Conservation (phyloP, 371 early-diverging fungal genomes). For the Phascolomyces articulosus region DNA sequence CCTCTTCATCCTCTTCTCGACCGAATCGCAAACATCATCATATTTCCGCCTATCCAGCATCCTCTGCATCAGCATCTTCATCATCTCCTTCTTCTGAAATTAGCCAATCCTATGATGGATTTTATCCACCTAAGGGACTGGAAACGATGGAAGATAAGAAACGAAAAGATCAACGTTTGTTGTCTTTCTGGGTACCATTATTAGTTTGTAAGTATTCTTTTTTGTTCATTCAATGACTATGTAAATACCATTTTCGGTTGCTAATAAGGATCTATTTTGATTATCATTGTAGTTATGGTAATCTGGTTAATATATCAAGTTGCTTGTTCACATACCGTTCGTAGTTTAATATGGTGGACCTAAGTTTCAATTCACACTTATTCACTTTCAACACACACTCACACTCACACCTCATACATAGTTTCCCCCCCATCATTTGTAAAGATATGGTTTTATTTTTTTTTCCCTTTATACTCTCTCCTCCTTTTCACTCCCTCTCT, state of each 20-base stretch:
- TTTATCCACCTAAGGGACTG: constrained; percentile 7
- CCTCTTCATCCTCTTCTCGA: not conserved
- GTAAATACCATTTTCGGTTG: too few species aligned
- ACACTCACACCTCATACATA: too few species aligned
- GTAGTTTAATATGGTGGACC: constrained; percentile 2
- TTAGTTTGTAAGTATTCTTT: constrained; percentile 41
- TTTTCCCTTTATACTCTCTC: too few species aligned
- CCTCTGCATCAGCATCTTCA: constrained; percentile 9
- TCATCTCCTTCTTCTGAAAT: constrained; percentile 9
- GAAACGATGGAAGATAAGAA: constrained; percentile 29
- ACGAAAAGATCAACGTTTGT: constrained; percentile 42
- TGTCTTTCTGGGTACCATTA: constrained; percentile 52
- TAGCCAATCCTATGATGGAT: constrained; percentile 15
- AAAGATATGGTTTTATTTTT: too few species aligned
- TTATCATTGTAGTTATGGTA: constrained; percentile 37
- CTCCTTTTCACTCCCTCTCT: too few species aligned
- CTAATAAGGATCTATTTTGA: too few species aligned
- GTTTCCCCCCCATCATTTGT: too few species aligned
- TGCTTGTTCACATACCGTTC: constrained; percentile 8
- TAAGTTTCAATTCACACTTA: not conserved
- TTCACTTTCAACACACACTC: too few species aligned
- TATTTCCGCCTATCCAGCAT: constrained; percentile 12
- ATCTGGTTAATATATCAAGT: constrained; percentile 40
- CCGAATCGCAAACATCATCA: constrained; percentile 21
- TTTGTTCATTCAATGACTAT: not conserved